A percentile compares a stretch with the other conserved stretches of the same genome.
Conservation (phyloP, 2,329 filamentous ascomycete species). For the Beauveria australis region DNA sequence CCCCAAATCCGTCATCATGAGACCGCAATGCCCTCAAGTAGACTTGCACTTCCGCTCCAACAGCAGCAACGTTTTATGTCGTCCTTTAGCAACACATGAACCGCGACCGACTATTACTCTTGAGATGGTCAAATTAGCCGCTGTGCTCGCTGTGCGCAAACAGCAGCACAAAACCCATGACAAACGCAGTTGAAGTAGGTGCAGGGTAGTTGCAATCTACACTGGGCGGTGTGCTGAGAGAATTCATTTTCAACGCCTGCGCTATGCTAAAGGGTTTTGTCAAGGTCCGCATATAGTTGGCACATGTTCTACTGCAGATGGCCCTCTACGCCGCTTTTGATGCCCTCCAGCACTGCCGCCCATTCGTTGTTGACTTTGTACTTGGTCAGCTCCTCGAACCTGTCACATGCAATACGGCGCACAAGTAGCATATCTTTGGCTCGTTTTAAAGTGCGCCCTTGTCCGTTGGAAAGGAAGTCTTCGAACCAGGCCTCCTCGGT, state of each 20-base stretch:
- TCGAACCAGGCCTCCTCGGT: constrained; percentile 70
- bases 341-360: constrained; percentile 42
- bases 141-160: too few relatives aligned
- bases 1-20: too few relatives aligned
- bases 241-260: constrained; percentile 10
- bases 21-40: too few relatives aligned
- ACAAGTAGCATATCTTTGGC: constrained; percentile 69
- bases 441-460: constrained; percentile 54
- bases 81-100: too few relatives aligned
- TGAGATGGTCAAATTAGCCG: too few relatives aligned
- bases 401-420: constrained; percentile 62
- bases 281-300: neutral
- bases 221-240: neutral
- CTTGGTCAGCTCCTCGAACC: constrained; percentile 39
- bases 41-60: too few relatives aligned
- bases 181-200: neutral
- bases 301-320: constrained; percentile 17
- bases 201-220: neutral
- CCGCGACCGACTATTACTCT: too few relatives aligned
- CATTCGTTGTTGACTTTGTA: constrained; percentile 37
- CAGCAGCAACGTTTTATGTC: too few relatives aligned
- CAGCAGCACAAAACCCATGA: neutral
- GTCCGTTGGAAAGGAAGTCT: constrained; percentile 55
- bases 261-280: constrained; percentile 10
- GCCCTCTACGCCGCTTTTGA: constrained; percentile 36